A percentile compares a stretch with the other conserved stretches of the same genome.
phyloP scores from a whole-genome alignment of 305 asterid genomes.

The Fraxinus velutina region DNA sequence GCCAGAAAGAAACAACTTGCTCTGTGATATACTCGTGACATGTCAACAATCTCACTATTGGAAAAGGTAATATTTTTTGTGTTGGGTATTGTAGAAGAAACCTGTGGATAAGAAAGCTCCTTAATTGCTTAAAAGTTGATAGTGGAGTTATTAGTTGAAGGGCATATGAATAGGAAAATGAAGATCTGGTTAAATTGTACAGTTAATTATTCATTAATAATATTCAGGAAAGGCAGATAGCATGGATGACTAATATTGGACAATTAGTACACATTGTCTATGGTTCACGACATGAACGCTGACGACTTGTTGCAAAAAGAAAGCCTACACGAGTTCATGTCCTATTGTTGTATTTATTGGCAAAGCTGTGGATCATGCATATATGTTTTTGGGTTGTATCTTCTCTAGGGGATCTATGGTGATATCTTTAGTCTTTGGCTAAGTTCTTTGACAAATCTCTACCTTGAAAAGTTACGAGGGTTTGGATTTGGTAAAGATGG shows the following conservation, averaged over 20 bases:
- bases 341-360: not conserved
- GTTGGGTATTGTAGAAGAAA: not conserved
- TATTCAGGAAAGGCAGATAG: not conserved
- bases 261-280: not conserved
- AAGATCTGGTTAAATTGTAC: not conserved
- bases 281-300: slow-evolving; percentile 10
- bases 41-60: not conserved
- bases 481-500: not conserved
- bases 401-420: not conserved
- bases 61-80: not conserved
- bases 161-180: not conserved
- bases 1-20: not conserved
- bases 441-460: not conserved
- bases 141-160: not conserved
- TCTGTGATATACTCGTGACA: not conserved
- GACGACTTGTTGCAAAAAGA: slow-evolving; percentile 6
- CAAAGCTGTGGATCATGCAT: not conserved
- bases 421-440: not conserved
- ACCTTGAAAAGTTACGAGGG: not conserved
- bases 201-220: not conserved
- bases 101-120: not conserved
- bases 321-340: not conserved
- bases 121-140: not conserved
- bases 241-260: not conserved
- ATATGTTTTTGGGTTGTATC: not conserved